Conservation (phyloP, 495 filamentous ascomycete genomes). For the Penicillium samsonianum region DNA sequence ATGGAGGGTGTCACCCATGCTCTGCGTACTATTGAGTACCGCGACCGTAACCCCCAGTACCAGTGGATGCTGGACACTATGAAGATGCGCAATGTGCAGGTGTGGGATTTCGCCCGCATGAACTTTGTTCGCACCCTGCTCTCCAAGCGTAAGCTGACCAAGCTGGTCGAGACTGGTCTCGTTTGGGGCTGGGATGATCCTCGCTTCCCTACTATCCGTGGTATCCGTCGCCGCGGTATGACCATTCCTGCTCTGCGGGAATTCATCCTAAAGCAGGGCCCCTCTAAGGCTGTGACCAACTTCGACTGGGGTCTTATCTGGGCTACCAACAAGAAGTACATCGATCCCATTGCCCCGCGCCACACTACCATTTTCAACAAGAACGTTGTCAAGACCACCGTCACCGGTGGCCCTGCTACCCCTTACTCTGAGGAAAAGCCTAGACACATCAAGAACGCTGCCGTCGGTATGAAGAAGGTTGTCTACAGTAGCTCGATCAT, state of each 20-base stretch:
- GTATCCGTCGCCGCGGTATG: slow-evolving; percentile 86
- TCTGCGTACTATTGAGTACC: slow-evolving; percentile 93
- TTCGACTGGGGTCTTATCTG: slow-evolving; percentile 92
- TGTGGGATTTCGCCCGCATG: slow-evolving; percentile 98
- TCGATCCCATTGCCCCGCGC: slow-evolving; percentile 82
- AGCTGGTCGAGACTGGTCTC: slow-evolving; percentile 80
- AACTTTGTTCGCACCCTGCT: slow-evolving; percentile 91
- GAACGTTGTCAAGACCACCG: slow-evolving; percentile 63
- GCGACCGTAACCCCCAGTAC: slow-evolving; percentile 96
- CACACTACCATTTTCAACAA: slow-evolving; percentile 77
- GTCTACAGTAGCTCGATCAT: slow-evolving; percentile 68
- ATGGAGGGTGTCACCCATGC: slow-evolving; percentile 94
- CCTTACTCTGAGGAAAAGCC: slow-evolving; percentile 73
- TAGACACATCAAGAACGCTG: slow-evolving; percentile 83
- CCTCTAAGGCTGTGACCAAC: slow-evolving; percentile 82
- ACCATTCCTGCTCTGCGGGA: slow-evolving; percentile 84
- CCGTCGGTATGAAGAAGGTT: slow-evolving; percentile 82
- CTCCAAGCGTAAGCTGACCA: slow-evolving; percentile 93
- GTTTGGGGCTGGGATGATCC: slow-evolving; percentile 97
- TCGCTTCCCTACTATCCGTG: slow-evolving; percentile 90
- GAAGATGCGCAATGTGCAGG: slow-evolving; percentile 81
- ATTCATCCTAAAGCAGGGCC: slow-evolving; percentile 92
- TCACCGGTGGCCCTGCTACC: slow-evolving; percentile 67
- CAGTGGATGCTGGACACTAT: slow-evolving; percentile 91
- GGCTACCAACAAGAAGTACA: slow-evolving; percentile 94